These are phyloP conservation scores for Neurospora sp. DNA, from an alignment of 495 filamentous ascomycete species.

Conservation along the genomic window DNA sequence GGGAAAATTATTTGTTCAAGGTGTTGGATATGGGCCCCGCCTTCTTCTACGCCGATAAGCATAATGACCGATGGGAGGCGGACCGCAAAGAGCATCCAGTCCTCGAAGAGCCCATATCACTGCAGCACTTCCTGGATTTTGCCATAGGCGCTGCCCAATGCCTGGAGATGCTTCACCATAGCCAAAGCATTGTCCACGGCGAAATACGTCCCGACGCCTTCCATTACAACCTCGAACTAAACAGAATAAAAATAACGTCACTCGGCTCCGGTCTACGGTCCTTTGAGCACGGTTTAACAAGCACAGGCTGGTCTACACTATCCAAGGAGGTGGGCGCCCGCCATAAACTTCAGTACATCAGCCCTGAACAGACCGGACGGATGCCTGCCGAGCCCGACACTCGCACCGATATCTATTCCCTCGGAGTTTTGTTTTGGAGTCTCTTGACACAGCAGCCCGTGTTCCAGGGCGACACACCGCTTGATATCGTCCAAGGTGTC, in stretches of 20 bases:
- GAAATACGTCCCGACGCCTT: constrained; percentile 84
- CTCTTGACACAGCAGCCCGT: constrained; percentile 68
- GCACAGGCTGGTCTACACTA: constrained; percentile 71
- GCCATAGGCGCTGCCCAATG: constrained; percentile 79
- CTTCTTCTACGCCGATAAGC: constrained; percentile 46
- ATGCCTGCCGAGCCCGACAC: constrained; percentile 83
- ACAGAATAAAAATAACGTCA: constrained; percentile 65
- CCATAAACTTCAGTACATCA: constrained; percentile 79
- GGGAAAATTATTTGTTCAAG: constrained; percentile 58
- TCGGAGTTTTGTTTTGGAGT: constrained; percentile 79
- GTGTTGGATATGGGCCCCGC: constrained; percentile 70
- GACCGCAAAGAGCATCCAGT: constrained; percentile 23
- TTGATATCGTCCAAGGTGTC: constrained; percentile 83
- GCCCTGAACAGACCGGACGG: constrained; percentile 83
- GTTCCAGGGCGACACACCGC: constrained; percentile 65
- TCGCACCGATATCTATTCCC: constrained; percentile 80
- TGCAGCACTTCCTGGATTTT: constrained; percentile 74
- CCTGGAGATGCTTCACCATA: constrained; percentile 77
- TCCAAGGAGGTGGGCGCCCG: constrained; percentile 71
- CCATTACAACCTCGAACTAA: constrained; percentile 60
- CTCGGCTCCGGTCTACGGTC: constrained; percentile 75
- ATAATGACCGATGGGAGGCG: constrained; percentile 37
- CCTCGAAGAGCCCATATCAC: constrained; percentile 50
- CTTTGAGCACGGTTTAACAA: constrained; percentile 79
- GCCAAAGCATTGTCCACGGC: constrained; percentile 71